These are phyloP conservation scores for Cystobasidium sp. DNA, from an alignment of 1,284 basidiomycete species.

Conservation along the genomic window DNA sequence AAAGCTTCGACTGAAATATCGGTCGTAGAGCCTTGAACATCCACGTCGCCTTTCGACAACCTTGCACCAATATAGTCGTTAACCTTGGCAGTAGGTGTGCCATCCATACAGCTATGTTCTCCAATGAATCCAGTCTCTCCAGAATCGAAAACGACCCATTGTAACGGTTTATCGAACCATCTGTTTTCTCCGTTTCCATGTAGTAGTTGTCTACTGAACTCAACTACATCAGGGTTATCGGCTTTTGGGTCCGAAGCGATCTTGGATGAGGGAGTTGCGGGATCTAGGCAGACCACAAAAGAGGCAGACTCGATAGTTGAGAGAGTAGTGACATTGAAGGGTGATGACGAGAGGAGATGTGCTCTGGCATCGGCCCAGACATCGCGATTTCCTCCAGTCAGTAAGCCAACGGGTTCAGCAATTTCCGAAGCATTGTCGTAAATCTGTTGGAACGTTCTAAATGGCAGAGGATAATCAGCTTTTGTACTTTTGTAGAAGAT, in stretches of 20 bases:
- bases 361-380: constrained; percentile 73
- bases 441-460: constrained; percentile 74
- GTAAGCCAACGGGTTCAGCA: constrained; percentile 70
- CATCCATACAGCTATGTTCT: constrained; percentile 91
- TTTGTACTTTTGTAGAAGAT: background rate
- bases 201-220: constrained; percentile 48
- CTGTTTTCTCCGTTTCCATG: constrained; percentile 57
- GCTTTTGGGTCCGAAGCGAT: constrained; percentile 9
- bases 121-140: constrained; percentile 80
- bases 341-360: constrained; percentile 56
- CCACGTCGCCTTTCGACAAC: constrained; percentile 50
- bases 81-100: constrained; percentile 65
- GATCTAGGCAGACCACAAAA: constrained; percentile 78
- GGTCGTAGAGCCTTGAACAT: constrained; percentile 60
- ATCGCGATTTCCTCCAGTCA: constrained; percentile 79
- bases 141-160: constrained; percentile 81
- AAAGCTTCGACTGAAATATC: constrained; percentile 61
- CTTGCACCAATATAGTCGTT: constrained; percentile 66
- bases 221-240: constrained; percentile 17
- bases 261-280: constrained; percentile 60
- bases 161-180: constrained; percentile 73
- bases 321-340: constrained; percentile 69
- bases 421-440: constrained; percentile 62
- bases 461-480: background rate
- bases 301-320: constrained; percentile 76